These are phyloP conservation scores for Galerina sulciceps DNA, from an alignment of 768 basidiomycete species.

Conservation along the genomic window DNA sequence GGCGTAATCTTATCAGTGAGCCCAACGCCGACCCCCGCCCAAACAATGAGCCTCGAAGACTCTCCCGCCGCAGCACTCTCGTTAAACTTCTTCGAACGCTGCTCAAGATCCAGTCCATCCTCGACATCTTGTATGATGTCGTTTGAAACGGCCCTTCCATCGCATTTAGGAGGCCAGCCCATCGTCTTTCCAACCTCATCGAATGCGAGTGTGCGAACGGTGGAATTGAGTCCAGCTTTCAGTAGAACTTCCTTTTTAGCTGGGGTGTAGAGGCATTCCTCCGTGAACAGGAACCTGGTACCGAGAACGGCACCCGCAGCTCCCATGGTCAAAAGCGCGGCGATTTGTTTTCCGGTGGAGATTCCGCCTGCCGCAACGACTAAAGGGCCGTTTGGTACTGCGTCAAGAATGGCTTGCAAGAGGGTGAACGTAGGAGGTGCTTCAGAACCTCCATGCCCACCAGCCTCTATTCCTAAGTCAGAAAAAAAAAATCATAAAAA, in stretches of 20 bases:
- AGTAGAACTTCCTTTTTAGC: constrained; percentile 28
- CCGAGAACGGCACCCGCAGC: constrained; percentile 59
- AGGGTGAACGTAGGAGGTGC: constrained; percentile 54
- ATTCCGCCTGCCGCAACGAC: constrained; percentile 70
- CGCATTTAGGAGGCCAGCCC: constrained; percentile 46
- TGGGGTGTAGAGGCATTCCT: constrained; percentile 39
- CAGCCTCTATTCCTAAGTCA: constrained; percentile 34
- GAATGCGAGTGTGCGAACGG: constrained; percentile 45
- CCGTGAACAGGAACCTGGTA: constrained; percentile 61
- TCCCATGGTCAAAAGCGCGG: constrained; percentile 54
- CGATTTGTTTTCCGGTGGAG: constrained; percentile 52
- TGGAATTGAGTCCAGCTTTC: constrained; percentile 29
- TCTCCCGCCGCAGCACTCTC: constrained; percentile 35
- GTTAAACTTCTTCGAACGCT: constrained; percentile 30
- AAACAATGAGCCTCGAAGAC: constrained; percentile 34
- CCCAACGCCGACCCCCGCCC: constrained; percentile 48
- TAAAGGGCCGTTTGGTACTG: constrained; percentile 39
- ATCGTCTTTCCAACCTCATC: constrained; percentile 43
- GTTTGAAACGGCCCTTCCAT: constrained; percentile 52
- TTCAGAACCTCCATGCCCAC: constrained; percentile 39
- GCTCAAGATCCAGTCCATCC: constrained; percentile 36
- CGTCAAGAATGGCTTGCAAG: constrained; percentile 47
- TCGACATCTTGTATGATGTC: constrained; percentile 21
- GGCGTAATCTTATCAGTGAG: constrained; percentile 35
- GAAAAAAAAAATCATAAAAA: too few relatives aligned